These are phyloP conservation scores for Elongisporangium undulatum DNA, from an alignment of 352 stramenopile species.

Conservation along the genomic window DNA sequence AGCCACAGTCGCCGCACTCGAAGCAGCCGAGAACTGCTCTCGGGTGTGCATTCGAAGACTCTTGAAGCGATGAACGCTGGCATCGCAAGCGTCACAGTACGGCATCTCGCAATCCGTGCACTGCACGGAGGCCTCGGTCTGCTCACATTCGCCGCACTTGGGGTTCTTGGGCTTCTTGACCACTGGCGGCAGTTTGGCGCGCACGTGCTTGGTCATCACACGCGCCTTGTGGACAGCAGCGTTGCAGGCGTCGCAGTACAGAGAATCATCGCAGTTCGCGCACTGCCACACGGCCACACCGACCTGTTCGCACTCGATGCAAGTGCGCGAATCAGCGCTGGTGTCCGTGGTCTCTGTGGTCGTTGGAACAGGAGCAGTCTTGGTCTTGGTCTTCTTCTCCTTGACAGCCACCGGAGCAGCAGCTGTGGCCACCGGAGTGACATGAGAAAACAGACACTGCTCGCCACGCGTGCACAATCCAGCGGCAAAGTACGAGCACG, in stretches of 20 bases:
- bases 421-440: conserved; percentile 4
- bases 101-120: conserved; percentile 59
- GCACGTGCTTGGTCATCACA: conserved; percentile 61
- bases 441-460: conserved; percentile 45
- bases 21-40: conserved; percentile 8
- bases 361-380: not conserved
- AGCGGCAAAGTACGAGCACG: conserved; percentile 43
- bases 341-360: conserved; percentile 1
- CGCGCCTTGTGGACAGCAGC: conserved; percentile 46
- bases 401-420: conserved; percentile 7
- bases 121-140: conserved; percentile 21
- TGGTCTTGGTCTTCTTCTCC: conserved; percentile 1
- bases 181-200: conserved; percentile 25
- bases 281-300: conserved; percentile 43
- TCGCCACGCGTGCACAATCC: conserved; percentile 48
- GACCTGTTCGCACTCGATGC: conserved; percentile 58
- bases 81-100: conserved; percentile 52
- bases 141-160: conserved; percentile 52
- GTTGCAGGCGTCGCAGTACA: conserved; percentile 67
- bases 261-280: conserved; percentile 44
- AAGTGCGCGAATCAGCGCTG: conserved; percentile 27
- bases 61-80: conserved; percentile 70
- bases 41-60: conserved; percentile 50
- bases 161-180: conserved; percentile 14
- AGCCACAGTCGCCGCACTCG: conserved; percentile 1